phyloP scores from a whole-genome alignment of 306 rosid genomes.

The Ormosia semicastrata region DNA sequence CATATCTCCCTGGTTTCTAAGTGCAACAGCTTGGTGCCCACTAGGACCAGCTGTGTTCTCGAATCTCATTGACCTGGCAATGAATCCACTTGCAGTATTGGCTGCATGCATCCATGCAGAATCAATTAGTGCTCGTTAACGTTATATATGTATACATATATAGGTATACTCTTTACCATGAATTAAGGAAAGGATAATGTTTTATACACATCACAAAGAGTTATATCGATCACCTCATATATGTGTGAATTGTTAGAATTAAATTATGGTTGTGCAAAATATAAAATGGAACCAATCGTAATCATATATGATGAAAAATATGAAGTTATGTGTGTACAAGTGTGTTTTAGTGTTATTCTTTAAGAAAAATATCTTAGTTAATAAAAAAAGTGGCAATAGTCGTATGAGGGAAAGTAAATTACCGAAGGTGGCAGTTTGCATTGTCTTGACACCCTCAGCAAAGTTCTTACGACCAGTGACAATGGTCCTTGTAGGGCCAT shows the following conservation, averaged over 20 bases:
- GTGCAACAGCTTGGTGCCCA: conserved; percentile 74
- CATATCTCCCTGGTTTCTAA: conserved; percentile 48
- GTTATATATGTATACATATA: background rate
- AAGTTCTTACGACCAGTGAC: conserved; percentile 50
- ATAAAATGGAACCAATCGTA: too few relatives aligned
- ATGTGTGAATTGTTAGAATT: too few relatives aligned
- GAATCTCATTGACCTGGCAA: conserved; percentile 54
- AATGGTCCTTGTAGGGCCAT: conserved; percentile 58
- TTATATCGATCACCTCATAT: too few relatives aligned
- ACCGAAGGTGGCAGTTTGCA: conserved; percentile 57
- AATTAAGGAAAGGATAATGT: too few relatives aligned
- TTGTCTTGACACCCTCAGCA: conserved; percentile 37
- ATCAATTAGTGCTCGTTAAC: background rate
- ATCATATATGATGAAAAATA: too few relatives aligned
- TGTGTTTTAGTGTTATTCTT: too few relatives aligned
- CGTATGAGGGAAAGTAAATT: background rate
- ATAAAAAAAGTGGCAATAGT: background rate
- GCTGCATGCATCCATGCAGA: background rate
- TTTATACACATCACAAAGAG: too few relatives aligned
- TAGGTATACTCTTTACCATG: too few relatives aligned
- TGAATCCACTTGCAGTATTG: conserved; percentile 40
- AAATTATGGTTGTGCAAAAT: too few relatives aligned
- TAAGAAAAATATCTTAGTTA: background rate
- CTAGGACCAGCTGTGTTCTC: conserved; percentile 66
- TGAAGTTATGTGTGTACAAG: too few relatives aligned